Conservation (phyloP, 108 stramenopile species). For the Skeletonema potamos region DNA sequence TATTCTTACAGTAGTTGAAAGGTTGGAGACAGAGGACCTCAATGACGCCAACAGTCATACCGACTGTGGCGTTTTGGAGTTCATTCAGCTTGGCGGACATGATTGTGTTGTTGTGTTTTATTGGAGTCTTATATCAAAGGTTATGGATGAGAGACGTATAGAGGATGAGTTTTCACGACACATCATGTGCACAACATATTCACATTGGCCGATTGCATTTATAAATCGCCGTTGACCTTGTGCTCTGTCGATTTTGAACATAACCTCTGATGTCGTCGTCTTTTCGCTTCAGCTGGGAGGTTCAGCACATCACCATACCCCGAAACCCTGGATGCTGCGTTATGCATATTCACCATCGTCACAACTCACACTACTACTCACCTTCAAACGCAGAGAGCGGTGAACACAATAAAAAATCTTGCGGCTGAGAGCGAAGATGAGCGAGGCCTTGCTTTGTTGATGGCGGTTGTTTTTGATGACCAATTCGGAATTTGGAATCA, state of each 20-base stretch:
- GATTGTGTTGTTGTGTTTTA: background rate
- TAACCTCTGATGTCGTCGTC: background rate
- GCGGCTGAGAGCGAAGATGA: too few relatives aligned
- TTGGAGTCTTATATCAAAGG: background rate
- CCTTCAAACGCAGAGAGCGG: background rate
- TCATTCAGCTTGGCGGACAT: conserved; percentile 89
- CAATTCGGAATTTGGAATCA: background rate
- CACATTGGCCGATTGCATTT: too few relatives aligned
- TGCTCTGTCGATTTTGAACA: too few relatives aligned
- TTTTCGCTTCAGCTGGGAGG: too few relatives aligned
- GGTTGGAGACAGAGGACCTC: conserved; percentile 90
- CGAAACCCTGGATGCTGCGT: too few relatives aligned
- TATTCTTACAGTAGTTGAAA: conserved; percentile 94
- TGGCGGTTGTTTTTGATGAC: too few relatives aligned
- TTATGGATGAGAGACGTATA: background rate
- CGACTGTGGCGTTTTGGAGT: conserved; percentile 90
- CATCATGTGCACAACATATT: background rate
- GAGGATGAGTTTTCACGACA: background rate
- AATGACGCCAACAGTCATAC: conserved; percentile 92
- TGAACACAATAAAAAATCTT: too few relatives aligned
- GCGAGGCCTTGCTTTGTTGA: too few relatives aligned
- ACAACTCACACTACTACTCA: too few relatives aligned
- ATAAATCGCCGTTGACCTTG: too few relatives aligned
- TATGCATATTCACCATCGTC: too few relatives aligned
- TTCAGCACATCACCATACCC: too few relatives aligned